Evolutionary conservation across 768 basidiomycete species (phyloP).

Genomic region (Pulveroboletus frians): DNA sequence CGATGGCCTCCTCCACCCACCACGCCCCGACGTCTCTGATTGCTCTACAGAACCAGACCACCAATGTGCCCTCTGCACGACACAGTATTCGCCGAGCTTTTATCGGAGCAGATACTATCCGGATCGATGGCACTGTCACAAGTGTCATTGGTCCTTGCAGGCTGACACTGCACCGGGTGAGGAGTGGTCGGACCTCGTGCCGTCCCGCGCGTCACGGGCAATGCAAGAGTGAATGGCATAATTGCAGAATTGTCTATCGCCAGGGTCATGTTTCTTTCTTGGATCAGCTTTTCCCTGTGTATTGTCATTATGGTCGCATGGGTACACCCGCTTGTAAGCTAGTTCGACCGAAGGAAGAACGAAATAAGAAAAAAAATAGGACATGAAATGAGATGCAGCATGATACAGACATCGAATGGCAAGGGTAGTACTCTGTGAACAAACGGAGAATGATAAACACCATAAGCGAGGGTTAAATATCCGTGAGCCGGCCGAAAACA

Average conservation of each 20-base stretch:
- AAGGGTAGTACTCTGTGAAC: conserved; percentile 15
- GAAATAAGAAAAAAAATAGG: background rate
- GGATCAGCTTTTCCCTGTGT: background rate
- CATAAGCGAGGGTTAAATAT: conserved; percentile 27
- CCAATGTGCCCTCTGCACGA: conserved; percentile 55
- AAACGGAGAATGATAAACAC: conserved; percentile 9
- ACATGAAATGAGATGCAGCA: conserved; percentile 15
- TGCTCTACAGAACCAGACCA: conserved; percentile 25
- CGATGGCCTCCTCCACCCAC: conserved; percentile 58
- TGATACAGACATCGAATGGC: conserved; percentile 12
- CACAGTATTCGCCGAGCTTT: conserved; percentile 73
- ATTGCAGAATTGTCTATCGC: background rate
- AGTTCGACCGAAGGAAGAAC: conserved; percentile 6
- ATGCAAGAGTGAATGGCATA: conserved; percentile 15
- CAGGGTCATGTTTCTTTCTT: background rate
- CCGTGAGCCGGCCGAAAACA: background rate
- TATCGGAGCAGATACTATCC: conserved; percentile 39
- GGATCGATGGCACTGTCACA: conserved; percentile 39
- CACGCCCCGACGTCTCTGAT: conserved; percentile 32
- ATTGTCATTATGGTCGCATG: conserved; percentile 19
- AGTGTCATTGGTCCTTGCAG: conserved; percentile 35
- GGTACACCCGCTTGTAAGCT: conserved; percentile 29
- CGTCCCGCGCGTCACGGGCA: conserved; percentile 6
- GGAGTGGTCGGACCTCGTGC: conserved; percentile 15
- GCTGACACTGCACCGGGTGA: background rate